Evolutionary conservation across 2,329 filamentous ascomycete species (phyloP).

Genomic region (Cucurbitaria berberidis): DNA sequence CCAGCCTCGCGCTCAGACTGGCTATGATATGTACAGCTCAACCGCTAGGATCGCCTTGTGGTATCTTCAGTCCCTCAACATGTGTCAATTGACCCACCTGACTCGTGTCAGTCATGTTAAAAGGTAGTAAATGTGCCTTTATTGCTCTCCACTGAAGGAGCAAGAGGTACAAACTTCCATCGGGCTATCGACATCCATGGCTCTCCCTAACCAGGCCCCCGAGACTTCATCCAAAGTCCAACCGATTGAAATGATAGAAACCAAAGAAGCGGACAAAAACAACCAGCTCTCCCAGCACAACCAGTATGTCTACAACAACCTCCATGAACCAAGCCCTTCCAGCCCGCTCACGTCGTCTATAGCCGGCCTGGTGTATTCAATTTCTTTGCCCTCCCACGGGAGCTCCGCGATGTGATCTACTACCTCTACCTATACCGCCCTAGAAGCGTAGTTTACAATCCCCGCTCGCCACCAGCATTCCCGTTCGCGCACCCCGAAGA

Average conservation of each 20-base stretch:
- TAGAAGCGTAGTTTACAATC: constrained; percentile 6
- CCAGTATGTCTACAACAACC: background rate
- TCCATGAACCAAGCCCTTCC: background rate
- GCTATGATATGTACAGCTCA: background rate
- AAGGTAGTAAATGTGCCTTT: background rate
- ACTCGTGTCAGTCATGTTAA: background rate
- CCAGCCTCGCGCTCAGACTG: background rate
- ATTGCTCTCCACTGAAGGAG: background rate
- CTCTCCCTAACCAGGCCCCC: background rate
- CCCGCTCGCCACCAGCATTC: background rate
- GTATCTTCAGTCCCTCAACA: background rate
- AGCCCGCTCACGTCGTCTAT: background rate
- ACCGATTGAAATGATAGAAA: background rate
- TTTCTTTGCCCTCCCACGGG: constrained; percentile 26
- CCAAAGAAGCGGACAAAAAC: background rate
- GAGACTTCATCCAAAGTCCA: background rate
- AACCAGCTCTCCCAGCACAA: background rate
- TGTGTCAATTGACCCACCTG: background rate
- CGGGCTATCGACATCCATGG: background rate
- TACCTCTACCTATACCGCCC: constrained; percentile 18
- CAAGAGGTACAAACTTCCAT: background rate
- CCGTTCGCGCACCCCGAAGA: constrained; percentile 1
- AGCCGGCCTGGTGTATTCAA: constrained; percentile 21
- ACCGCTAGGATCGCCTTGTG: background rate
- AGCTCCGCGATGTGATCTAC: constrained; percentile 31